Percentiles rank a stretch among this genome's conserved stretches.
phyloP scores from a whole-genome alignment of 1,284 basidiomycete species.

The Ustilago loliicola region DNA sequence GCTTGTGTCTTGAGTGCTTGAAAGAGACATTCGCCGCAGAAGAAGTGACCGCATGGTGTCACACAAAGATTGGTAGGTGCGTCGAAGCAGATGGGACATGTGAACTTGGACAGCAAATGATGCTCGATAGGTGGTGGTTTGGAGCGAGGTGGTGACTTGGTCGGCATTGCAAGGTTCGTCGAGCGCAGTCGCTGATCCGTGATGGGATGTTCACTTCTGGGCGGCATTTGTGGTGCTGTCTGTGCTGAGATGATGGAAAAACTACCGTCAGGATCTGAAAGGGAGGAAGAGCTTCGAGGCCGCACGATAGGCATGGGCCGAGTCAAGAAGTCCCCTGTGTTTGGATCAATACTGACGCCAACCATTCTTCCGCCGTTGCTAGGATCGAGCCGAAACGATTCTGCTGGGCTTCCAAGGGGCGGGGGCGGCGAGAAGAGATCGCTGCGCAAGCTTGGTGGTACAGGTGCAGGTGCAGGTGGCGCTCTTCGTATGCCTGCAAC shows the following conservation, averaged over 20 bases:
- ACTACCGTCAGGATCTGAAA: conserved; percentile 25
- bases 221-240: conserved; percentile 6
- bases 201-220: conserved; percentile 38
- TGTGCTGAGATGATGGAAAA: conserved; percentile 28
- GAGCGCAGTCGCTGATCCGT: conserved; percentile 39
- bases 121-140: conserved; percentile 53
- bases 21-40: conserved; percentile 64
- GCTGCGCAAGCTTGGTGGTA: conserved; percentile 1
- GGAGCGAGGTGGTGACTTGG: conserved; percentile 40
- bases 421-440: conserved; percentile 37
- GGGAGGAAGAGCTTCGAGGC: conserved; percentile 12
- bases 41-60: conserved; percentile 66
- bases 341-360: conserved; percentile 37
- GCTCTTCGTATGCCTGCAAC: conserved; percentile 25
- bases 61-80: conserved; percentile 50
- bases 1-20: conserved; percentile 59
- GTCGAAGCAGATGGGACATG: conserved; percentile 66
- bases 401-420: conserved; percentile 7
- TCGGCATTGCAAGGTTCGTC: conserved; percentile 39
- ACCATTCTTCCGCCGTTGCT: conserved; percentile 5
- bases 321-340: conserved; percentile 35
- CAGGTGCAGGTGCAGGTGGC: not conserved
- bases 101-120: conserved; percentile 56
- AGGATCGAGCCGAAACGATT: conserved; percentile 14
- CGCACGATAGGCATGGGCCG: conserved; percentile 39